phyloP scores from a whole-genome alignment of 495 filamentous ascomycete species.

The Tuber borchii region DNA sequence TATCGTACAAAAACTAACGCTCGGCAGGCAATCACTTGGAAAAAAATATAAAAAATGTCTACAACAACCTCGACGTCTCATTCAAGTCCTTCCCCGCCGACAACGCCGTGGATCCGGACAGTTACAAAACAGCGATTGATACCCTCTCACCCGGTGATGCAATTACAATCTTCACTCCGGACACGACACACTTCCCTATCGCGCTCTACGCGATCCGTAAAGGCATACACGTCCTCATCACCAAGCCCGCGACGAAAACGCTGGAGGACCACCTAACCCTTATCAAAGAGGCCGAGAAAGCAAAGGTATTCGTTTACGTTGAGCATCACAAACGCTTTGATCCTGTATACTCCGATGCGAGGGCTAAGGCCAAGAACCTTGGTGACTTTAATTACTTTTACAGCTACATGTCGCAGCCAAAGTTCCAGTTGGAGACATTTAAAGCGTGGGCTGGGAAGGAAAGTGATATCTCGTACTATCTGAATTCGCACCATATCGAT shows the following conservation, averaged over 20 bases:
- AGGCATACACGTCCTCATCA: slow-evolving; percentile 82
- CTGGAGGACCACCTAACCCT: slow-evolving; percentile 72
- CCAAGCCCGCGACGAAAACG: slow-evolving; percentile 86
- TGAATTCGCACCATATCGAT: slow-evolving; percentile 91
- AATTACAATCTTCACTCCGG: slow-evolving; percentile 95
- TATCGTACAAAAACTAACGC: slow-evolving; percentile 11
- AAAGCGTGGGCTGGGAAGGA: slow-evolving; percentile 90
- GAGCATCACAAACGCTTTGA: slow-evolving; percentile 97
- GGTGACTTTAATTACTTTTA: slow-evolving; percentile 98
- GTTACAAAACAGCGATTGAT: slow-evolving; percentile 88
- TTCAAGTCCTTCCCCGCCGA: slow-evolving; percentile 77
- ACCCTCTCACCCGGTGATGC: slow-evolving; percentile 73
- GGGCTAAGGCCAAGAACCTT: slow-evolving; percentile 62
- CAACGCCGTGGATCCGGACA: slow-evolving; percentile 62
- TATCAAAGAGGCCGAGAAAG: slow-evolving; percentile 61
- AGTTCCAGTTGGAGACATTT: slow-evolving; percentile 88
- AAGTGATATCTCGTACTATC: slow-evolving; percentile 87
- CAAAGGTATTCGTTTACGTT: slow-evolving; percentile 82
- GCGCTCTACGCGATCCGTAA: slow-evolving; percentile 86
- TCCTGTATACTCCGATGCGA: slow-evolving; percentile 81
- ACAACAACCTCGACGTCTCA: slow-evolving; percentile 76
- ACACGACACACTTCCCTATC: slow-evolving; percentile 91
- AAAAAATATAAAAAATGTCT: slow-evolving; percentile 79
- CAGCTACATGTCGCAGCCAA: slow-evolving; percentile 93
- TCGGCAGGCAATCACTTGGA: slow-evolving; percentile 65